A percentile compares a stretch with the other conserved stretches of the same genome.
Evolutionary conservation across 805 yeast genomes (phyloP).

Genomic region (Metschnikowia matae): DNA sequence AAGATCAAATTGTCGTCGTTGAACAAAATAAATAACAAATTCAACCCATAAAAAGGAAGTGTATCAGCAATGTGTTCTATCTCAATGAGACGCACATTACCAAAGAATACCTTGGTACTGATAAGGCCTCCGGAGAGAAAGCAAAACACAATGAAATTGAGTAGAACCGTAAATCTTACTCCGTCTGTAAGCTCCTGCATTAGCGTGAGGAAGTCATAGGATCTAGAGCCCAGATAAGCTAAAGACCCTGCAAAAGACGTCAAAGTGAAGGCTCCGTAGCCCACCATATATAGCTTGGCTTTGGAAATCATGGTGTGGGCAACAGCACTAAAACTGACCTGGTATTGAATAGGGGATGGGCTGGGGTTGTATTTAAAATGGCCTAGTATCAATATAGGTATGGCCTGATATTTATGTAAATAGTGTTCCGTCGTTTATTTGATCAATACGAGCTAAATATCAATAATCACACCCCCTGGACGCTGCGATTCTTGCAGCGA

Average conservation of each 20-base stretch:
- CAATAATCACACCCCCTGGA: not conserved
- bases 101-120: constrained; percentile 55
- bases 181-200: constrained; percentile 16
- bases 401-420: not conserved
- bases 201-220: constrained; percentile 14
- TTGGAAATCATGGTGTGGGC: not conserved
- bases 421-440: not conserved
- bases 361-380: not conserved
- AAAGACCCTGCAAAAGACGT: constrained; percentile 10
- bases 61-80: constrained; percentile 53
- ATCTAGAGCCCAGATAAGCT: constrained; percentile 10
- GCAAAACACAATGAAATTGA: constrained; percentile 16
- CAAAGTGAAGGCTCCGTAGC: constrained; percentile 14
- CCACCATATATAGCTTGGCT: constrained; percentile 1
- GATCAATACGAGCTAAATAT: not conserved
- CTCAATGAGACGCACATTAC: constrained; percentile 71
- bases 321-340: not conserved
- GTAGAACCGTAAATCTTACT: constrained; percentile 12
- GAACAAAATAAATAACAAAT: constrained; percentile 61
- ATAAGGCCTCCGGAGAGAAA: constrained; percentile 18
- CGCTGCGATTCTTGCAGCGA: not conserved
- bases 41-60: constrained; percentile 32
- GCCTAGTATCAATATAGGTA: not conserved
- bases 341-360: not conserved
- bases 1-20: constrained; percentile 56